Percentiles rank a stretch among this genome's conserved stretches.
These are phyloP conservation scores for Lyophyllum decastes DNA, from an alignment of 768 basidiomycete genomes.

Conservation along the genomic window DNA sequence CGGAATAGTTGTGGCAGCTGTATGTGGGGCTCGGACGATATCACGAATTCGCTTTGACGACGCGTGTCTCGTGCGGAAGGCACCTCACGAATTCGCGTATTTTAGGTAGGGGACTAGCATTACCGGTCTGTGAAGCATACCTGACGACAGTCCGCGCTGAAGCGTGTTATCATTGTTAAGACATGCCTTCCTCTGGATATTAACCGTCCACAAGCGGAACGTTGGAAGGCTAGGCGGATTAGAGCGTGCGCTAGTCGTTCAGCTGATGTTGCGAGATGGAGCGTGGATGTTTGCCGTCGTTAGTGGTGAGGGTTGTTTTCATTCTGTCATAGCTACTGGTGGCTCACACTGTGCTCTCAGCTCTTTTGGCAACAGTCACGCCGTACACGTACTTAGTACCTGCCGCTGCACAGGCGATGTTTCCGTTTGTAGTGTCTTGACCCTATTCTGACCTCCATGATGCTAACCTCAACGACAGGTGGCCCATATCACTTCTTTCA, in stretches of 20 bases:
- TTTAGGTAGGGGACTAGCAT: constrained; percentile 1
- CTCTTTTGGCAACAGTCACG: not conserved
- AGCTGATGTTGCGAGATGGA: constrained; percentile 11
- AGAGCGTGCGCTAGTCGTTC: constrained; percentile 2
- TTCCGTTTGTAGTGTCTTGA: not conserved
- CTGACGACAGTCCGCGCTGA: not conserved
- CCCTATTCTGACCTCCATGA: not conserved
- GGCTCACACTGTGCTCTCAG: not conserved
- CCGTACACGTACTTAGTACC: constrained; percentile 3
- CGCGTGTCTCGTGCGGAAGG: not conserved
- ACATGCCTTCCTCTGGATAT: constrained; percentile 4
- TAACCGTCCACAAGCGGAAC: constrained; percentile 9
- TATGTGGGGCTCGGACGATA: constrained; percentile 1
- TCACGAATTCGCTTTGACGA: constrained; percentile 1
- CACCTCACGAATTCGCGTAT: constrained; percentile 7
- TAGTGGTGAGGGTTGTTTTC: not conserved
- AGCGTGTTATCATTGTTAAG: not conserved
- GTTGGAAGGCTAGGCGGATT: constrained; percentile 3
- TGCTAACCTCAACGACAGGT: not conserved
- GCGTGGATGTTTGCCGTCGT: constrained; percentile 11
- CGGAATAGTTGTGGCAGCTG: not conserved
- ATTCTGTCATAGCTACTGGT: not conserved
- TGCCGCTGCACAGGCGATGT: not conserved
- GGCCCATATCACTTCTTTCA: constrained; percentile 8
- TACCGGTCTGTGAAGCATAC: not conserved